Percentiles rank a stretch among this genome's conserved stretches.
Evolutionary conservation across 2,329 filamentous ascomycete genomes (phyloP).

Genomic region (Colletotrichum simmondsii): DNA sequence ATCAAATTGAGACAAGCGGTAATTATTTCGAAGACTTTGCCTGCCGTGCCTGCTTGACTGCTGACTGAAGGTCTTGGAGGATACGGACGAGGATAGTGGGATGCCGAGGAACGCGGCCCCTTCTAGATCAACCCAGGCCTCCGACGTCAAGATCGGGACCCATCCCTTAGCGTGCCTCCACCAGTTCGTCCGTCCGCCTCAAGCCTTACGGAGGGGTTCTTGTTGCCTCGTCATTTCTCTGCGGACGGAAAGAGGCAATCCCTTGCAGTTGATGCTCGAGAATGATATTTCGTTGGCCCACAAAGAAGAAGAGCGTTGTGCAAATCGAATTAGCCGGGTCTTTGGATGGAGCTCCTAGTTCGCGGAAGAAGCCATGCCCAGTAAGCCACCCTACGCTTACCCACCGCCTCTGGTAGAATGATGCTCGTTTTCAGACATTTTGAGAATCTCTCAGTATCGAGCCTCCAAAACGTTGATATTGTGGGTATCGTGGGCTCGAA

Average conservation of each 20-base stretch:
- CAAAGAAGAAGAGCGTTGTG: neutral
- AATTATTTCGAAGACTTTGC: neutral
- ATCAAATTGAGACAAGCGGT: neutral
- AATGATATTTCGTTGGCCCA: neutral
- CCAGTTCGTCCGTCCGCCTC: neutral
- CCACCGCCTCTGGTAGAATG: neutral
- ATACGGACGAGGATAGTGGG: neutral
- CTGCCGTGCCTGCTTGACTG: neutral
- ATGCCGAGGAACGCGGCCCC: neutral
- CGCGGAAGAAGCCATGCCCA: neutral
- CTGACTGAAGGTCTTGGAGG: neutral
- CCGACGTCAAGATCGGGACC: slow-evolving; percentile 4
- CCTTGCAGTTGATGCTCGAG: neutral
- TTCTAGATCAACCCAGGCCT: slow-evolving; percentile 4
- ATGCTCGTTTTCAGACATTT: slow-evolving; percentile 13
- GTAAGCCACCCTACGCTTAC: neutral
- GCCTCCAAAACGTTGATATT: neutral
- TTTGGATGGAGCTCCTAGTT: neutral
- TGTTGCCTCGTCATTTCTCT: neutral
- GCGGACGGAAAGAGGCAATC: neutral
- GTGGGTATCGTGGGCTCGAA: neutral
- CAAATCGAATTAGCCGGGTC: neutral
- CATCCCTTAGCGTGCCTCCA: neutral
- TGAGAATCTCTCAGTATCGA: neutral
- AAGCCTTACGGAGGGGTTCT: neutral